Percentiles rank a stretch among this genome's conserved stretches.
These are phyloP conservation scores for Fusarium ambrosium DNA, from an alignment of 2,329 filamentous ascomycete genomes.

Conservation along the genomic window DNA sequence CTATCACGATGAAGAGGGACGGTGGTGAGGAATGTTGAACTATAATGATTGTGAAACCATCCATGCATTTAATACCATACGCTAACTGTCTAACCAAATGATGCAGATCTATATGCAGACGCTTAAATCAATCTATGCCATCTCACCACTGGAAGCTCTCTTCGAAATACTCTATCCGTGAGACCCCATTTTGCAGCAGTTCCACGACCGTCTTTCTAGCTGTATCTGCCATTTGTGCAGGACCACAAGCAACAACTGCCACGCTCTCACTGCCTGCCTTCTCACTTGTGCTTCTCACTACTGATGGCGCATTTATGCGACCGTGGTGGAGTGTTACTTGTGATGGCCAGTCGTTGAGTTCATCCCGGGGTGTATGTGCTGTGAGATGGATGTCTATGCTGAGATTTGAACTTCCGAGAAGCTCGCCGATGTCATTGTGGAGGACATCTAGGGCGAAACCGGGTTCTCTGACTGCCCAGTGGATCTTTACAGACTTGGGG, in stretches of 20 bases:
- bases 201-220: constrained; percentile 54
- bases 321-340: constrained; percentile 39
- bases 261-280: constrained; percentile 45
- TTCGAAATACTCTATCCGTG: constrained; percentile 57
- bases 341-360: constrained; percentile 24
- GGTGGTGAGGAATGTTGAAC: background rate
- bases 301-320: constrained; percentile 51
- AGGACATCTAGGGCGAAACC: constrained; percentile 54
- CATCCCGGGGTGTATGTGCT: constrained; percentile 17
- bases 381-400: constrained; percentile 56
- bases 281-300: constrained; percentile 49
- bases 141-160: constrained; percentile 60
- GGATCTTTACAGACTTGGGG: constrained; percentile 50
- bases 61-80: background rate
- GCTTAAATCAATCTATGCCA: background rate
- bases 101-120: background rate
- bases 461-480: constrained; percentile 61
- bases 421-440: constrained; percentile 49
- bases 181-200: constrained; percentile 45
- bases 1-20: background rate
- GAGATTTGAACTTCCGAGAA: constrained; percentile 48
- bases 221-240: constrained; percentile 60
- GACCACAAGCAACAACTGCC: constrained; percentile 61
- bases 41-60: background rate
- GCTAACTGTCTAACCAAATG: background rate